Evolutionary conservation across 2,329 filamentous ascomycete species (phyloP).

Genomic region (Fusarium caatingaense): DNA sequence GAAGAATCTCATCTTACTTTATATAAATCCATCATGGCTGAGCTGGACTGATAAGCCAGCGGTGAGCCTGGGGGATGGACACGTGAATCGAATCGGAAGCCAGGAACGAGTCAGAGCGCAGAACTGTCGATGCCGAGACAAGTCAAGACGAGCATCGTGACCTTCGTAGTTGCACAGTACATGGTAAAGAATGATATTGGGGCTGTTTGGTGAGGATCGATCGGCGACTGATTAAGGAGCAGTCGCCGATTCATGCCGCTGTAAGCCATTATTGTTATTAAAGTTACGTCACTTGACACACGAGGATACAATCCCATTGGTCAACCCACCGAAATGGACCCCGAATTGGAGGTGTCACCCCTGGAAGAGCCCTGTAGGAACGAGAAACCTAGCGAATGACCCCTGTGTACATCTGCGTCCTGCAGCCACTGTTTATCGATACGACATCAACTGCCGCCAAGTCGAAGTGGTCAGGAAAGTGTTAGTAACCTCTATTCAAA

Average conservation of each 20-base stretch:
- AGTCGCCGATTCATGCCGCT: constrained; percentile 39
- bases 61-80: constrained; percentile 21
- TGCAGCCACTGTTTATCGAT: constrained; percentile 1
- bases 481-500: constrained; percentile 15
- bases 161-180: constrained; percentile 2
- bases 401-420: constrained; percentile 29
- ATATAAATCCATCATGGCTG: constrained; percentile 16
- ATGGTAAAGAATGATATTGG: not conserved
- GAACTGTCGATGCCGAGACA: constrained; percentile 35
- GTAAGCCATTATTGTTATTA: constrained; percentile 20
- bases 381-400: not conserved
- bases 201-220: constrained; percentile 4
- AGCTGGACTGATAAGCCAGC: constrained; percentile 12
- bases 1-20: constrained; percentile 15
- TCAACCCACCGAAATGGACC: constrained; percentile 6
- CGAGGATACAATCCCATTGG: not conserved
- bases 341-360: constrained; percentile 23
- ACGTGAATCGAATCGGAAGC: constrained; percentile 26
- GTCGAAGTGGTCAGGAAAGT: not conserved
- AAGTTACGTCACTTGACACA: constrained; percentile 32
- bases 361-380: not conserved
- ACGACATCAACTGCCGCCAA: constrained; percentile 2
- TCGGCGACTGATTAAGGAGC: constrained; percentile 17
- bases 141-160: constrained; percentile 30
- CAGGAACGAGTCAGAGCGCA: constrained; percentile 10